phyloP scores from a whole-genome alignment of 805 yeast species.

The Wickerhamia fluorescens region DNA sequence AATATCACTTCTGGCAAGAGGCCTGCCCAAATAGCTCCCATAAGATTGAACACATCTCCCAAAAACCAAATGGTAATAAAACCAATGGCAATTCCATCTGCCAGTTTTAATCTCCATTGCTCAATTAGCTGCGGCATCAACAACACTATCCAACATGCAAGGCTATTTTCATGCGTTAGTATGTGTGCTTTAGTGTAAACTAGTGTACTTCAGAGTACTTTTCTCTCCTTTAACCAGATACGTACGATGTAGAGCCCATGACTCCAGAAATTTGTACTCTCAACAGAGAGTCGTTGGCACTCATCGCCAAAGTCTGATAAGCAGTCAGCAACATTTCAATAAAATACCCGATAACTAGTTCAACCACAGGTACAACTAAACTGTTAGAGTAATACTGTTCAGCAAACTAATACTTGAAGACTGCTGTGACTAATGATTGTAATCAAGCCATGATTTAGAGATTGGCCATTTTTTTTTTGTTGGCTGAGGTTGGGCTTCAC shows the following conservation, averaged over 20 bases:
- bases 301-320: background rate
- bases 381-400: no score
- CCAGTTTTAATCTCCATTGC: slow-evolving; percentile 69
- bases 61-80: slow-evolving; percentile 64
- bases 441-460: no score
- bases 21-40: slow-evolving; percentile 65
- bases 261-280: slow-evolving; percentile 50
- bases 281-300: slow-evolving; percentile 7
- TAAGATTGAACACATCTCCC: slow-evolving; percentile 63
- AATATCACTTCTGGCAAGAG: slow-evolving; percentile 63
- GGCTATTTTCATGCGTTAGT: slow-evolving; percentile 20
- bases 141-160: slow-evolving; percentile 76
- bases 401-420: no score
- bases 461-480: no score
- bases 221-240: slow-evolving; percentile 4
- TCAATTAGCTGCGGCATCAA: slow-evolving; percentile 73
- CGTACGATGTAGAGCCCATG: slow-evolving; percentile 58
- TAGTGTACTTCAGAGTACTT: background rate
- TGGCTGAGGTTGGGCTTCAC: no score
- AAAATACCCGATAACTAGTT: no score
- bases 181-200: background rate
- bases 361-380: no score
- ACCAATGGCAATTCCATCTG: slow-evolving; percentile 69
- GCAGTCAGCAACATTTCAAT: no score
- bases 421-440: no score